Evolutionary conservation across 2,329 filamentous ascomycete species (phyloP).

Genomic region (Diaporthe citriasiana): DNA sequence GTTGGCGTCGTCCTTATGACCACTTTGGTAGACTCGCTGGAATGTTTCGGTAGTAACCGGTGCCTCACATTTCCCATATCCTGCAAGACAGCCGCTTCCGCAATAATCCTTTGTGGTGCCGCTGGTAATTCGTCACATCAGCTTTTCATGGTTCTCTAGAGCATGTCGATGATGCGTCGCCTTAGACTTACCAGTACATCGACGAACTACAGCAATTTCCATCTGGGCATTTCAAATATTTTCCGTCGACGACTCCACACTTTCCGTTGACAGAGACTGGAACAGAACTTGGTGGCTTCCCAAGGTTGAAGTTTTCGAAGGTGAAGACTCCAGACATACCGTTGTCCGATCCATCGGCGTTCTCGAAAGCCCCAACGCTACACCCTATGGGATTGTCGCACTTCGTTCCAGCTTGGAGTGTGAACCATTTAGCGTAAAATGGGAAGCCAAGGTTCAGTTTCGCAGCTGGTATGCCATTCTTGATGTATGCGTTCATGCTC

Average conservation of each 20-base stretch:
- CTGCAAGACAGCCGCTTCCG: conserved; percentile 4
- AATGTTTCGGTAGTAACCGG: not conserved
- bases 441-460: conserved; percentile 77
- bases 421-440: conserved; percentile 79
- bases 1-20: not conserved
- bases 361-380: conserved; percentile 70
- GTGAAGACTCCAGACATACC: conserved; percentile 6
- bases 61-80: not conserved
- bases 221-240: not conserved
- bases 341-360: conserved; percentile 54
- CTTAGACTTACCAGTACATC: not conserved
- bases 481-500: conserved; percentile 71
- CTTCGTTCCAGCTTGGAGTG: conserved; percentile 59
- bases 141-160: not conserved
- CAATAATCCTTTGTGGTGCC: not conserved
- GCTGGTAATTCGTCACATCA: not conserved
- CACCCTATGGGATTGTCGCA: conserved; percentile 70
- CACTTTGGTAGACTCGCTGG: conserved; percentile 9
- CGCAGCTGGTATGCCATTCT: conserved; percentile 65
- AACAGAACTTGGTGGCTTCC: not conserved
- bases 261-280: not conserved
- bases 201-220: conserved; percentile 3
- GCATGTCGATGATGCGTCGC: too few species aligned
- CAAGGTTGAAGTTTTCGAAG: conserved; percentile 2
- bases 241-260: not conserved